Evolutionary conservation across 805 yeast species (phyloP).

Genomic region (Candida jianshihensis): DNA sequence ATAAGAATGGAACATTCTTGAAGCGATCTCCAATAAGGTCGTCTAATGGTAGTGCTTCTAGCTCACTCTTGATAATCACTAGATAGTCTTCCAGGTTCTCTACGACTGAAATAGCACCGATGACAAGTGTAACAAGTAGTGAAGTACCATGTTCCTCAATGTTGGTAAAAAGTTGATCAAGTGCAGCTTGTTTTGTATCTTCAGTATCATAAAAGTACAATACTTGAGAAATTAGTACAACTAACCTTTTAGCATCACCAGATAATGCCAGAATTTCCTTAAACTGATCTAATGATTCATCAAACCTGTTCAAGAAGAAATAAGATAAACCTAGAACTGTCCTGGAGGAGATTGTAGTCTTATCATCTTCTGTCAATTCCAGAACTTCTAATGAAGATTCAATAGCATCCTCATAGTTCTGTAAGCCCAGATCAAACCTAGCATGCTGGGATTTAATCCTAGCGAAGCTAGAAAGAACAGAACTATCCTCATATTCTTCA

Average conservation of each 20-base stretch:
- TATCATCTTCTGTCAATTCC: conserved; percentile 35
- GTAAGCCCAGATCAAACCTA: conserved; percentile 58
- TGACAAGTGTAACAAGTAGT: conserved; percentile 55
- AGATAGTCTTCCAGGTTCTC: conserved; percentile 53
- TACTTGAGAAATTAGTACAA: conserved; percentile 70
- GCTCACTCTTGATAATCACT: conserved; percentile 60
- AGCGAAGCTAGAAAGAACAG: conserved; percentile 43
- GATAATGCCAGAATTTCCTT: conserved; percentile 51
- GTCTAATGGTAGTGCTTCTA: conserved; percentile 41
- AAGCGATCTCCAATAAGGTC: conserved; percentile 44
- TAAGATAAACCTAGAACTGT: conserved; percentile 66
- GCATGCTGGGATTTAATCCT: conserved; percentile 64
- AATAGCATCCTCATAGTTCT: conserved; percentile 49
- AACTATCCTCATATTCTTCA: conserved; percentile 46
- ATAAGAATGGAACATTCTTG: conserved; percentile 51
- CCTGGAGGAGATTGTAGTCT: conserved; percentile 45
- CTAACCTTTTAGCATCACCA: conserved; percentile 56
- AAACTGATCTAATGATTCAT: conserved; percentile 61
- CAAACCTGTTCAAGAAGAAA: conserved; percentile 59
- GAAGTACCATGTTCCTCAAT: conserved; percentile 62
- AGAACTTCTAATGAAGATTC: conserved; percentile 52
- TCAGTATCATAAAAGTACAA: conserved; percentile 67
- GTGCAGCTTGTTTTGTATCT: conserved; percentile 77
- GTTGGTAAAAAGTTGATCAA: conserved; percentile 69
- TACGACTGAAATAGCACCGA: conserved; percentile 73